phyloP scores from a whole-genome alignment of 2,329 filamentous ascomycete genomes.

The Fusarium multiceps region DNA sequence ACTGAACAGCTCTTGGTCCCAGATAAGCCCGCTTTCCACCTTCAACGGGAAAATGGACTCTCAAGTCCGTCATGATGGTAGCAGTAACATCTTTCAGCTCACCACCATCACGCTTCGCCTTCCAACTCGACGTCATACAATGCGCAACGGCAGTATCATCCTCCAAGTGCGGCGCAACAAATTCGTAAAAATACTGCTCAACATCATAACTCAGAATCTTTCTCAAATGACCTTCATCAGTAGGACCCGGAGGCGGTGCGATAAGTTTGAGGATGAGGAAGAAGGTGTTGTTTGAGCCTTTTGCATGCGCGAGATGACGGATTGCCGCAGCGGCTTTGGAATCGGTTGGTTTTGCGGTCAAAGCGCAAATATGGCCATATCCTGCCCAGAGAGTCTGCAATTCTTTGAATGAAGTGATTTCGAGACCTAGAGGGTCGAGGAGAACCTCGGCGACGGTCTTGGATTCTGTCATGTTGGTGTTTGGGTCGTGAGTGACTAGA shows the following conservation, averaged over 20 bases:
- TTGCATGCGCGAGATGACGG: constrained; percentile 13
- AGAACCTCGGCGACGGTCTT: constrained; percentile 53
- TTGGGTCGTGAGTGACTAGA: not conserved
- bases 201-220: constrained; percentile 76
- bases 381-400: constrained; percentile 63
- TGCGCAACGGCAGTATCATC: constrained; percentile 60
- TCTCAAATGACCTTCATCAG: constrained; percentile 70
- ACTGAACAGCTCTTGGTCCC: constrained; percentile 58
- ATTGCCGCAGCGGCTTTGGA: constrained; percentile 26
- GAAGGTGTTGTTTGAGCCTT: constrained; percentile 41
- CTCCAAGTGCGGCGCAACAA: constrained; percentile 63
- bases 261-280: constrained; percentile 70
- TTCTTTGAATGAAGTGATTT: constrained; percentile 53
- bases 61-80: constrained; percentile 68
- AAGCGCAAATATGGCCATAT: constrained; percentile 66
- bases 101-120: constrained; percentile 34
- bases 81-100: constrained; percentile 59
- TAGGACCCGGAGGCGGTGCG: constrained; percentile 53
- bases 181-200: constrained; percentile 73
- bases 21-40: constrained; percentile 65
- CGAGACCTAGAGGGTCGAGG: constrained; percentile 54
- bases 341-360: constrained; percentile 56
- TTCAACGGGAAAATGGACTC: constrained; percentile 63
- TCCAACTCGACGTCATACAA: constrained; percentile 59
- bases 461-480: constrained; percentile 19